Conservation (phyloP, 2,329 filamentous ascomycete genomes). For the Ciborinia camelliae region DNA sequence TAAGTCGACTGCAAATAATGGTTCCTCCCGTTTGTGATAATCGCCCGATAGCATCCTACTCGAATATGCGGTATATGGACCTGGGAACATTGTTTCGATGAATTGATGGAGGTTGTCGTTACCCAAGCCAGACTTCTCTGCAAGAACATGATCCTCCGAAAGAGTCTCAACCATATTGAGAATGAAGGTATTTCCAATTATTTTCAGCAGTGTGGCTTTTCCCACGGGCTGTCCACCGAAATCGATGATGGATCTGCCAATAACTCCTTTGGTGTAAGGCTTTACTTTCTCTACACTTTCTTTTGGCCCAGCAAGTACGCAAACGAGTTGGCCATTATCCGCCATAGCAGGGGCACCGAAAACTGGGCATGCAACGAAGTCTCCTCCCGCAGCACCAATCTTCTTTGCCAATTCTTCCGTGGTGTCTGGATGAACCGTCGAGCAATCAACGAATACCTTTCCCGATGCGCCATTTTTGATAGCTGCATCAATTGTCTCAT, state of each 20-base stretch:
- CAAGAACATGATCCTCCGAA: conserved; percentile 72
- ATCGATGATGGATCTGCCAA: conserved; percentile 65
- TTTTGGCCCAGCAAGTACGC: conserved; percentile 66
- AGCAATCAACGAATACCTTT: conserved; percentile 84
- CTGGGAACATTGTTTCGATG: conserved; percentile 70
- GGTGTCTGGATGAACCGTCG: conserved; percentile 81
- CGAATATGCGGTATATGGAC: conserved; percentile 71
- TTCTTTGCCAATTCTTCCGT: conserved; percentile 62
- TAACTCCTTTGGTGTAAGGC: conserved; percentile 71
- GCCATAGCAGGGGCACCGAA: conserved; percentile 71
- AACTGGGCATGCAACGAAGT: conserved; percentile 70
- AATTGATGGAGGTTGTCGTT: conserved; percentile 66
- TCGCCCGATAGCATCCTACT: conserved; percentile 71
- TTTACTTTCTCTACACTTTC: conserved; percentile 59
- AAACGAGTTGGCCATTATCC: conserved; percentile 66
- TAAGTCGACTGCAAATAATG: conserved; percentile 79
- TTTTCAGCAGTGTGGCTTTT: conserved; percentile 65
- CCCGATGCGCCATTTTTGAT: conserved; percentile 55
- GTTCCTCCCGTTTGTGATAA: conserved; percentile 71
- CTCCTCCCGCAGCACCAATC: conserved; percentile 57
- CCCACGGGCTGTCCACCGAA: conserved; percentile 66
- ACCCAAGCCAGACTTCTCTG: conserved; percentile 77
- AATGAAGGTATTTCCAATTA: conserved; percentile 85
- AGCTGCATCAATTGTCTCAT: conserved; percentile 56
- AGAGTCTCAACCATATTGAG: conserved; percentile 70